phyloP scores from a whole-genome alignment of 352 stramenopile genomes.

The Pythium rishiriense region DNA sequence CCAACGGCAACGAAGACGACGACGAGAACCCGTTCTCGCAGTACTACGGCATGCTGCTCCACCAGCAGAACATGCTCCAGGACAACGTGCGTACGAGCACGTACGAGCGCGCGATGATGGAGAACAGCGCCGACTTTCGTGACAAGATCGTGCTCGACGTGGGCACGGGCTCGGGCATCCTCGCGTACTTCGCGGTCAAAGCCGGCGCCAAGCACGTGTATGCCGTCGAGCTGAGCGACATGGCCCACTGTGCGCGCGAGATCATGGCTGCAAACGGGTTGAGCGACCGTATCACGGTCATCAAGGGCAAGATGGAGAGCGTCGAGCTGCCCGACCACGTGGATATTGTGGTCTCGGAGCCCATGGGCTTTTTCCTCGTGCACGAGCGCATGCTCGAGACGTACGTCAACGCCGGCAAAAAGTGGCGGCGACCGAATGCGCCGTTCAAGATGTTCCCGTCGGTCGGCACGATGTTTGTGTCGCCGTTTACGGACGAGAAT shows the following conservation, averaged over 20 bases:
- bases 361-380: conserved; percentile 99
- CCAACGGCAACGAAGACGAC: conserved; percentile 20
- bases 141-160: conserved; percentile 99
- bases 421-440: conserved; percentile 89
- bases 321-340: conserved; percentile 95
- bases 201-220: conserved; percentile 96
- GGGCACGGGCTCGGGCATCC: conserved; percentile 98
- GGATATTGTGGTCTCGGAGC: conserved; percentile 99
- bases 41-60: conserved; percentile 94
- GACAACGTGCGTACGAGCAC: conserved; percentile 98
- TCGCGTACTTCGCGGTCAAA: conserved; percentile 98
- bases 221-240: conserved; percentile 96
- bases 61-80: conserved; percentile 99
- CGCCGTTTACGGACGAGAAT: conserved; percentile 94
- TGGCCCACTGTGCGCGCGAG: conserved; percentile 95
- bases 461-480: conserved; percentile 96
- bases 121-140: conserved; percentile 94
- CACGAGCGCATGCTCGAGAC: conserved; percentile 99
- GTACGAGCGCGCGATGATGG: conserved; percentile 97
- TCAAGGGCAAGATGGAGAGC: conserved; percentile 97
- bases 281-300: conserved; percentile 95
- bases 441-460: conserved; percentile 96
- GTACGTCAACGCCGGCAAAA: conserved; percentile 93
- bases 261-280: conserved; percentile 96
- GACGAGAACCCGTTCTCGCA: conserved; percentile 92